Evolutionary conservation across 2,329 filamentous ascomycete species (phyloP).

Genomic region (Pseudogymnoascus sp.): DNA sequence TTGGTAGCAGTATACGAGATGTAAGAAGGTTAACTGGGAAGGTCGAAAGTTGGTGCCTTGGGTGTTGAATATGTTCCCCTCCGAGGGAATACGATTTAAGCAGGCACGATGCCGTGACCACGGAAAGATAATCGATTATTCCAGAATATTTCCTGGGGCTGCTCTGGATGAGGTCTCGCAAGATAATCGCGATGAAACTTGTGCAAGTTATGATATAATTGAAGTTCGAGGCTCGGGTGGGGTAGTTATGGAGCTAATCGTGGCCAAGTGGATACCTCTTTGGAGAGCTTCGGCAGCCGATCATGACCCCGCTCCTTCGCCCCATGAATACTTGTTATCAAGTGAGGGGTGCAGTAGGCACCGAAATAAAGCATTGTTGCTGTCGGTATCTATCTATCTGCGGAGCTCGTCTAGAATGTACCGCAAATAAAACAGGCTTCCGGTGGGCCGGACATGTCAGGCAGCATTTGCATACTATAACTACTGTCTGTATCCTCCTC

Average conservation of each 20-base stretch:
- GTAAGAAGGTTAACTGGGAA: background rate
- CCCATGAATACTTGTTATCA: background rate
- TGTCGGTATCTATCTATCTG: background rate
- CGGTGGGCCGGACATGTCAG: background rate
- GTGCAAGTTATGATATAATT: background rate
- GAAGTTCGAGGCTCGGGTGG: background rate
- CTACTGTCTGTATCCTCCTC: too few species aligned
- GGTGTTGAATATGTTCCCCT: background rate
- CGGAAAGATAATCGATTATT: background rate
- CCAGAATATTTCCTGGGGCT: background rate
- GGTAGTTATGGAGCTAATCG: background rate
- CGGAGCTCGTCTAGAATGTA: background rate
- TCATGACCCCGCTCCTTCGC: background rate
- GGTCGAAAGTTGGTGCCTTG: background rate
- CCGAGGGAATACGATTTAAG: background rate
- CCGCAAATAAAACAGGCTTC: background rate
- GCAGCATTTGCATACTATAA: too few species aligned
- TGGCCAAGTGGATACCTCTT: background rate
- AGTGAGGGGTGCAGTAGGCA: background rate
- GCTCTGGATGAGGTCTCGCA: background rate
- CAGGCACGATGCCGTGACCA: background rate
- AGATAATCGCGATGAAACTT: background rate
- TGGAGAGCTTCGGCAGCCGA: background rate
- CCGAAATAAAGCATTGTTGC: background rate
- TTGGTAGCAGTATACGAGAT: background rate